Conservation (phyloP, 2,329 filamentous ascomycete genomes). For the Camillea tinctor region DNA sequence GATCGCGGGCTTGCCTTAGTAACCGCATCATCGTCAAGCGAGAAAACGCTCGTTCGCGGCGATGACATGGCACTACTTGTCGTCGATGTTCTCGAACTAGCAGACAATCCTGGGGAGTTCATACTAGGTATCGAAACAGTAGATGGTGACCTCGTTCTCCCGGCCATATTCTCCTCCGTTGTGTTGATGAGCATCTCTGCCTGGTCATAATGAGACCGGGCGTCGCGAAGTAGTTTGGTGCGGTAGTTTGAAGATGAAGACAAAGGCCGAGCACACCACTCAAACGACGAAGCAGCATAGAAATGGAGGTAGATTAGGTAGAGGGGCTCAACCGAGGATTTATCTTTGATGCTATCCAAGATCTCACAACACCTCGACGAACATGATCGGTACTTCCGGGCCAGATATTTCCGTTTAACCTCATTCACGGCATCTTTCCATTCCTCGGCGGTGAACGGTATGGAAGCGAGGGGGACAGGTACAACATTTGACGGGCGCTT, state of each 20-base stretch:
- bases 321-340: conserved; percentile 46
- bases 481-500: conserved; percentile 22
- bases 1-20: conserved; percentile 6
- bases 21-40: conserved; percentile 21
- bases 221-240: conserved; percentile 48
- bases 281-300: conserved; percentile 60
- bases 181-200: conserved; percentile 48
- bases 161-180: conserved; percentile 41
- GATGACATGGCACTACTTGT: conserved; percentile 45
- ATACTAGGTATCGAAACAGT: conserved; percentile 39
- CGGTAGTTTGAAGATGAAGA: conserved; percentile 46
- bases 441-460: conserved; percentile 46
- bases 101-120: conserved; percentile 47
- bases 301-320: conserved; percentile 60
- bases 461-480: conserved; percentile 25
- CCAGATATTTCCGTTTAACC: conserved; percentile 53
- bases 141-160: conserved; percentile 38
- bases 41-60: conserved; percentile 43
- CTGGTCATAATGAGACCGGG: conserved; percentile 50
- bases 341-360: conserved; percentile 46
- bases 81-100: conserved; percentile 47
- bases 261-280: conserved; percentile 53
- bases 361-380: conserved; percentile 53
- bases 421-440: conserved; percentile 53
- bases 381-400: conserved; percentile 52